Percentiles rank a stretch among this genome's conserved stretches.
Evolutionary conservation across 108 stramenopile species (phyloP).

Genomic region (Cyclotella atomus): DNA sequence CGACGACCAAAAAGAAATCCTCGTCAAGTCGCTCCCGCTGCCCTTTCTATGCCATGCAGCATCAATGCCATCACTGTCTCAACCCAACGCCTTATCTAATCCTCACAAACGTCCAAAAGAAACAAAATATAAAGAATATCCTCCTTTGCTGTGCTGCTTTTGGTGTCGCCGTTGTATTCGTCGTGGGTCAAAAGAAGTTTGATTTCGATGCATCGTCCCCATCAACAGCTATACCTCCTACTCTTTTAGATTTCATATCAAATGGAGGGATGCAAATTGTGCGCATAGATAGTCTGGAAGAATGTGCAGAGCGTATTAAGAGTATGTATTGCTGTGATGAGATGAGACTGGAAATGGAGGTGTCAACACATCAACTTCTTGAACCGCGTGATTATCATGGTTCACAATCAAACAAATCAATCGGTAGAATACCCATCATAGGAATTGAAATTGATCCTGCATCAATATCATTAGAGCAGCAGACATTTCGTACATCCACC

Average conservation of each 20-base stretch:
- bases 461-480: slow-evolving; percentile 39
- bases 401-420: slow-evolving; percentile 6
- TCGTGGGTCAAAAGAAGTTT: slow-evolving; percentile 76
- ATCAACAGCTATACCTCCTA: not conserved
- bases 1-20: too few relatives aligned
- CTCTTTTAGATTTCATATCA: slow-evolving; percentile 1
- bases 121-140: slow-evolving; percentile 64
- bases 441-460: slow-evolving; percentile 82
- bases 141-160: slow-evolving; percentile 69
- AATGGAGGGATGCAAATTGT: slow-evolving; percentile 43
- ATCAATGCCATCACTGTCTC: slow-evolving; percentile 14
- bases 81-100: slow-evolving; percentile 61
- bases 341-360: not conserved
- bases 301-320: slow-evolving; percentile 64
- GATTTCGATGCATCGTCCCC: slow-evolving; percentile 34
- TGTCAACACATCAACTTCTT: not conserved
- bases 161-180: slow-evolving; percentile 61
- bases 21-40: too few relatives aligned
- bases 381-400: not conserved
- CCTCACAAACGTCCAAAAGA: slow-evolving; percentile 79
- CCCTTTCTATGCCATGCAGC: too few relatives aligned
- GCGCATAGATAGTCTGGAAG: slow-evolving; percentile 70
- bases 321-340: slow-evolving; percentile 26
- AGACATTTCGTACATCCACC: slow-evolving; percentile 36
- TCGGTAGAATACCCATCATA: slow-evolving; percentile 53